These are phyloP conservation scores for Metschnikowia gelsemii DNA, from an alignment of 805 yeast species.

Conservation along the genomic window DNA sequence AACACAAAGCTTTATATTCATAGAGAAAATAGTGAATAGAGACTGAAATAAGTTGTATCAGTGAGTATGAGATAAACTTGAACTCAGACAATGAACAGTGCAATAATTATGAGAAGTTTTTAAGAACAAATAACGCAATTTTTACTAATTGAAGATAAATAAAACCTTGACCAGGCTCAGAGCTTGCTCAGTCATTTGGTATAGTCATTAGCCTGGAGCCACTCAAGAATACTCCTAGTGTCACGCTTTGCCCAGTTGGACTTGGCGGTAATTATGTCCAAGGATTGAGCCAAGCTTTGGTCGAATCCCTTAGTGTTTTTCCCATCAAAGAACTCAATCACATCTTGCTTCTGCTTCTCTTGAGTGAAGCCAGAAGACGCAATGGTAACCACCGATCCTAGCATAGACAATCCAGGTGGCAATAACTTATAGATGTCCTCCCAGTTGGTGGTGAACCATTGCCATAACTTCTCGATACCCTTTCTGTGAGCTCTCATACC, in stretches of 20 bases:
- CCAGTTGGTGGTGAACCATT: slow-evolving; percentile 75
- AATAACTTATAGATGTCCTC: slow-evolving; percentile 59
- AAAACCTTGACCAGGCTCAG: background rate
- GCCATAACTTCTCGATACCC: slow-evolving; percentile 72
- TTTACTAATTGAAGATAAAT: no score
- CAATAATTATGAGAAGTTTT: background rate
- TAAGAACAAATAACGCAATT: no score
- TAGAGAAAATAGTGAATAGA: background rate
- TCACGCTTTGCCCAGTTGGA: slow-evolving; percentile 61
- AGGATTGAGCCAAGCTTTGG: slow-evolving; percentile 62
- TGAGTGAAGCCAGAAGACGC: slow-evolving; percentile 63
- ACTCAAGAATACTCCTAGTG: slow-evolving; percentile 41
- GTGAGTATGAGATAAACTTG: no score
- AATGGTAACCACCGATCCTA: slow-evolving; percentile 68
- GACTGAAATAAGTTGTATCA: no score
- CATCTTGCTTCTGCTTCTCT: slow-evolving; percentile 49
- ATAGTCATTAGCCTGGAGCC: slow-evolving; percentile 45
- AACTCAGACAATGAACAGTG: no score
- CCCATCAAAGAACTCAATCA: slow-evolving; percentile 49
- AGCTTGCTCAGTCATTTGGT: slow-evolving; percentile 14
- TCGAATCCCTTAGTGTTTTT: slow-evolving; percentile 64
- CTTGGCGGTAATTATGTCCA: slow-evolving; percentile 58
- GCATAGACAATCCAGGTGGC: slow-evolving; percentile 80
- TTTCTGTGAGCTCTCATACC: slow-evolving; percentile 62
- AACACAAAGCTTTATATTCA: background rate